phyloP scores from a whole-genome alignment of 192 early-diverging fungal genomes.

The Globomyces pollinis-pini region DNA sequence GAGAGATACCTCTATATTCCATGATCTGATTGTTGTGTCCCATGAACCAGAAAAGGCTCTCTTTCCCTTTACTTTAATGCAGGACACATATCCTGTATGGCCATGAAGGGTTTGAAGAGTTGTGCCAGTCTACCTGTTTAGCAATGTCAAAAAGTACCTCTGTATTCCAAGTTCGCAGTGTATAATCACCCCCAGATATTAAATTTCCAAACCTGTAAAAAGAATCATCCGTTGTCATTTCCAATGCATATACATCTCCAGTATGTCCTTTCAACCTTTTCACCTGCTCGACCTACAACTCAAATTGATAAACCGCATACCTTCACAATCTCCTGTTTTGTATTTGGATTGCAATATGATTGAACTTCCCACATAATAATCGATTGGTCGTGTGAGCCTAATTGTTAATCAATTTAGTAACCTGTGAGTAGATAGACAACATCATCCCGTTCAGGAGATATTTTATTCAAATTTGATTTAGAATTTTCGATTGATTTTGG shows the following conservation, averaged over 20 bases:
- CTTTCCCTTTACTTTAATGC: conserved; percentile 35
- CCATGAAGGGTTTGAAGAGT: conserved; percentile 21
- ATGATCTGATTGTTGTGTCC: conserved; percentile 44
- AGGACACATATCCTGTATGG: conserved; percentile 37
- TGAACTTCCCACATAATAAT: conserved; percentile 30
- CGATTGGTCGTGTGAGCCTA: conserved; percentile 46
- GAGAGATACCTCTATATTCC: conserved; percentile 38
- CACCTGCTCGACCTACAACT: conserved; percentile 15
- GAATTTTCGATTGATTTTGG: not conserved
- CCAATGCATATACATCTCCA: conserved; percentile 38
- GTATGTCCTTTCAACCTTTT: conserved; percentile 27
- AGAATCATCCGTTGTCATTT: conserved; percentile 18
- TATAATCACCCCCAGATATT: conserved; percentile 41
- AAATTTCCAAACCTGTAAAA: conserved; percentile 12
- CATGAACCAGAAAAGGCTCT: conserved; percentile 41
- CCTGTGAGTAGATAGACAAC: conserved; percentile 1
- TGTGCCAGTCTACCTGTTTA: conserved; percentile 15
- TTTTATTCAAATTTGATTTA: conserved; percentile 11
- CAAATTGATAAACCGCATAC: conserved; percentile 1
- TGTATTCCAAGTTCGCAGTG: conserved; percentile 35
- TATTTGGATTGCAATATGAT: not conserved
- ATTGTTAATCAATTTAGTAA: conserved; percentile 3
- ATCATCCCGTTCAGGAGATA: not conserved
- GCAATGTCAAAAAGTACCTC: conserved; percentile 16
- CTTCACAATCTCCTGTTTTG: conserved; percentile 11